Base-by-base conservation (phyloP, 164 flowering plant genomes). In the Euptelea pleiosperma region DNA sequence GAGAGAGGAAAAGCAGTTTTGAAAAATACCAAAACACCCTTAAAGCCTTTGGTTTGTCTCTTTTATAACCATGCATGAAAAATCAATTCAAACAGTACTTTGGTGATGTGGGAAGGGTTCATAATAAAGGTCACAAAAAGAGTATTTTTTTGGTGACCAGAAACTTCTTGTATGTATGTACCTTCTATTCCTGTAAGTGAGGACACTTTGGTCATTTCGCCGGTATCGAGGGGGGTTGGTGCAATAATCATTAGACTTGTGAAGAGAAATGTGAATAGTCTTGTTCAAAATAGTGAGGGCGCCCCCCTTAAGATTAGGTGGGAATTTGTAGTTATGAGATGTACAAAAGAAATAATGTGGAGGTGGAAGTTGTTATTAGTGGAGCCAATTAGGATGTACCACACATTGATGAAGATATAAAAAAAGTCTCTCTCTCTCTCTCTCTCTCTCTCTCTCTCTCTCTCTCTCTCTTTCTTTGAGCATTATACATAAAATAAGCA, bases 251-350 rank as follows among this genome's bases (percentile, higher is more conserved):
- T 58, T 42, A 28, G 25, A 64, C 43, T 55, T 64, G 58, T 64
- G 69, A 56, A 54, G 55, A 65, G 63, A 39, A 58, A 57, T 65
- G 73, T 68, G 76, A 52, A 73, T 73, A 68, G 50, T 46, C 31
- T 40, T 28, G 25, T 43, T 40, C 15, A 62, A 33, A 10, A 22
- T 30, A 48, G 24, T 15, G 53, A 40, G 58, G 43, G n/a, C n/a
- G n/a, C n/a, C n/a, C n/a, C 45, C 33, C 52, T 21, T 4, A 57
- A 56, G 34, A 37, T 66, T 70, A 57, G 72, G 44, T 61, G 74
- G 66, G 56, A 63, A 67, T 42, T 52, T 62, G 59, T 64, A 61
- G 57, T 61, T 58, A 41, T 56, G 48, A 46, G 49, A 29, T 67
- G 67, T 67, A 60, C 68, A 60, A 67, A 70, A 43, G 39, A 35